These are phyloP conservation scores for Ceratorhiza oryzae-sativae DNA, from an alignment of 1,284 basidiomycete species.

Conservation along the genomic window DNA sequence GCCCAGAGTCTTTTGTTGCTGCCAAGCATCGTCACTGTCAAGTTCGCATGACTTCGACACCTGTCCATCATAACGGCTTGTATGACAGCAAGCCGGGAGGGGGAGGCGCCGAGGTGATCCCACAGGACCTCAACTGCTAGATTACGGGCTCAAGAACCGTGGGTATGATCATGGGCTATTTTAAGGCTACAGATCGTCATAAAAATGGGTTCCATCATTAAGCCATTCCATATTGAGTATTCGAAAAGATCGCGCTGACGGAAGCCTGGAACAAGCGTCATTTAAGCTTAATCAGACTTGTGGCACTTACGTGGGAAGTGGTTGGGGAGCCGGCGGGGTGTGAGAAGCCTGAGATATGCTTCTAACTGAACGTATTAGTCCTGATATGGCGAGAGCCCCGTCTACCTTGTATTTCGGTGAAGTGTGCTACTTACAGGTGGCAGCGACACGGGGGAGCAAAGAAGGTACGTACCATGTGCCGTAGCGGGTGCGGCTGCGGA, in stretches of 20 bases:
- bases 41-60: background rate
- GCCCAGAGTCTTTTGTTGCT: too few relatives aligned
- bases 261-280: background rate
- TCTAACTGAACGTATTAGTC: too few relatives aligned
- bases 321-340: conserved; percentile 1
- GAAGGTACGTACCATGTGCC: background rate
- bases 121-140: background rate
- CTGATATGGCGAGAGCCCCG: too few relatives aligned
- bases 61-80: background rate
- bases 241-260: too few relatives aligned
- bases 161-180: background rate
- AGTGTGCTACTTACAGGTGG: background rate
- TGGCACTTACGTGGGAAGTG: background rate
- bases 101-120: background rate
- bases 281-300: background rate
- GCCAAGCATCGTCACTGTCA: too few relatives aligned
- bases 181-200: background rate
- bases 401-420: background rate
- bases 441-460: background rate
- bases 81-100: background rate
- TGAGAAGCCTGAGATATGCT: too few relatives aligned
- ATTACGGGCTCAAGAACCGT: background rate
- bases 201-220: too few relatives aligned
- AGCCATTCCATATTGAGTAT: background rate
- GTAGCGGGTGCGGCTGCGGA: background rate